Percentiles rank a stretch among this genome's conserved stretches.
phyloP scores from a whole-genome alignment of 495 filamentous ascomycete species.

The Usnea hakonensis region DNA sequence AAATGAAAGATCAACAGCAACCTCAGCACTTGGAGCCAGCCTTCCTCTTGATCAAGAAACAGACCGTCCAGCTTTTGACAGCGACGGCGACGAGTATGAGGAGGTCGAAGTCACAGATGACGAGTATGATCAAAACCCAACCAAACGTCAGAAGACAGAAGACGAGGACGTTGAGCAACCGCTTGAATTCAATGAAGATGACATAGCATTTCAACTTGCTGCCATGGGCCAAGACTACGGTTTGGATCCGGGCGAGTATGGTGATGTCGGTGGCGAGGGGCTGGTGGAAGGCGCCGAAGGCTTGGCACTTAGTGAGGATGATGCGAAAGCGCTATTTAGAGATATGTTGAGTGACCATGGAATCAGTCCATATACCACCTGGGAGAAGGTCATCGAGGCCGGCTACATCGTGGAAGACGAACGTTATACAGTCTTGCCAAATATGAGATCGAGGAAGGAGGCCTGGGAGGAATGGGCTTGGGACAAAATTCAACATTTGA shows the following conservation, averaged over 20 bases:
- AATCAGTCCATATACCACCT: constrained; percentile 83
- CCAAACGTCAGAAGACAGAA: constrained; percentile 62
- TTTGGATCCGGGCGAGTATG: constrained; percentile 62
- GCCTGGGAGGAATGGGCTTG: constrained; percentile 75
- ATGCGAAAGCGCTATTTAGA: constrained; percentile 67
- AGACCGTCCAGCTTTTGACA: constrained; percentile 17
- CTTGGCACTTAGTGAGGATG: constrained; percentile 56
- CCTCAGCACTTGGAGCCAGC: constrained; percentile 9
- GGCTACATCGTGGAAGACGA: constrained; percentile 77
- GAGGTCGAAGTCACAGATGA: constrained; percentile 82
- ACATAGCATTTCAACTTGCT: constrained; percentile 86
- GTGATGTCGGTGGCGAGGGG: constrained; percentile 53
- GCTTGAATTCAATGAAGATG: constrained; percentile 88
- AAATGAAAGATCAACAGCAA: constrained; percentile 5
- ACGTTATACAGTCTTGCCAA: constrained; percentile 74
- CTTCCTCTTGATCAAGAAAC: constrained; percentile 2
- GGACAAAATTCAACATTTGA: constrained; percentile 60
- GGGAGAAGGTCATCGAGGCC: constrained; percentile 79
- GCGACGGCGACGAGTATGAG: constrained; percentile 66
- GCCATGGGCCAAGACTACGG: constrained; percentile 78
- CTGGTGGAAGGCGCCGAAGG: constrained; percentile 67
- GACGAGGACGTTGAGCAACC: constrained; percentile 47
- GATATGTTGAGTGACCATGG: constrained; percentile 75
- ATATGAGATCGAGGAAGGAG: constrained; percentile 72
- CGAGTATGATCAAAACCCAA: constrained; percentile 45